phyloP scores from a whole-genome alignment of 768 basidiomycete species.

The Phaffia tasmanica region DNA sequence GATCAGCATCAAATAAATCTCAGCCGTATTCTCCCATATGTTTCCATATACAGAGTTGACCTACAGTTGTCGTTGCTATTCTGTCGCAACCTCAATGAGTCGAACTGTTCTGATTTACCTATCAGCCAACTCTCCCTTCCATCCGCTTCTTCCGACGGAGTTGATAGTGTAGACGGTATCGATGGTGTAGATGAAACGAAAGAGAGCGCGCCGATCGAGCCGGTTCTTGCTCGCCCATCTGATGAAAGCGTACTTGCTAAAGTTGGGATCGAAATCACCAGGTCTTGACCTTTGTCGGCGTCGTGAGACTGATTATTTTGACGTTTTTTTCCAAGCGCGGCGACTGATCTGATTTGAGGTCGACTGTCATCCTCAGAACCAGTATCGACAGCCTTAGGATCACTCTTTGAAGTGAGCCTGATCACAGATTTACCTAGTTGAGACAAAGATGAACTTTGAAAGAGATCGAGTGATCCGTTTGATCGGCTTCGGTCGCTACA shows the following conservation, averaged over 20 bases:
- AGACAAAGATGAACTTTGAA: constrained; percentile 15
- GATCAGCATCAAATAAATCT: not conserved
- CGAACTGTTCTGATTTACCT: constrained; percentile 6
- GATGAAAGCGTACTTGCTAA: constrained; percentile 3
- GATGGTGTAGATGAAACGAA: constrained; percentile 27
- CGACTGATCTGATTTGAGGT: too few relatives aligned
- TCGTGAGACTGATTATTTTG: constrained; percentile 24
- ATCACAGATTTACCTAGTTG: constrained; percentile 26
- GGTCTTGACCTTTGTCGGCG: constrained; percentile 17
- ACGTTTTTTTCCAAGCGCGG: constrained; percentile 27
- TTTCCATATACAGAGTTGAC: not conserved
- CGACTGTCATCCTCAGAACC: too few relatives aligned
- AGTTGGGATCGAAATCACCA: constrained; percentile 18
- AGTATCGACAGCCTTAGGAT: too few relatives aligned
- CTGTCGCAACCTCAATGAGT: constrained; percentile 6
- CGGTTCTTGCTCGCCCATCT: not conserved
- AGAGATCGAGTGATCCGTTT: too few relatives aligned
- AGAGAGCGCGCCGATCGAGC: constrained; percentile 14
- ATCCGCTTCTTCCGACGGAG: constrained; percentile 13
- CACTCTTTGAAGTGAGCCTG: not conserved
- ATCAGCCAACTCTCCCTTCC: not conserved
- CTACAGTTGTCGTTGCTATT: constrained; percentile 14
- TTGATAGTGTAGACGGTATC: constrained; percentile 32
- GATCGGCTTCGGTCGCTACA: too few relatives aligned
- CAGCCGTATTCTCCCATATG: too few relatives aligned